Evolutionary conservation across 2,329 filamentous ascomycete genomes (phyloP), one percentile per base, ranked within the genome.

Genomic region (Diaporthe destruens): DNA sequence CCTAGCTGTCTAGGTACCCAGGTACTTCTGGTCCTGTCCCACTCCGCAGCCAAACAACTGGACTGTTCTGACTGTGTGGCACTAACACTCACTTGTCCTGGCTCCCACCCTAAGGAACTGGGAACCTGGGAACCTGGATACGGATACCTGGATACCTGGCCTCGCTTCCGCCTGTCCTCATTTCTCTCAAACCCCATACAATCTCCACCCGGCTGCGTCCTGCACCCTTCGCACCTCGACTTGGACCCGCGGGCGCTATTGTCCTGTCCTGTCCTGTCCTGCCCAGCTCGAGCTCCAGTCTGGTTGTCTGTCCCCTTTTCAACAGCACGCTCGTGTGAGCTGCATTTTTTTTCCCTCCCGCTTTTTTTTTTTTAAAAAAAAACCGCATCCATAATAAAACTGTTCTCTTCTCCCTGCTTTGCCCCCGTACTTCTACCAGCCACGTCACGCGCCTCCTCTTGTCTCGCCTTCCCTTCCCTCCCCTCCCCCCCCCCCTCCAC

Each of bases 161-260:
- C 74, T 76, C 76, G 76, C 75, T 76, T 72, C 76, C 68, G 68
- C 55, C 75, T 74, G 76, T 76, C 75, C 71, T 71, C 72, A 73
- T 75, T 72, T 74, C 72, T 72, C 72, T 77, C 73, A 72, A 68
- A 57, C 71, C 67, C 74, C 75, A 75, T 74, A 71, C 57, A 72
- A 71, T 75, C 73, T 76, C 76, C 75, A 76, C 77, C 75, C 71
- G 69, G 61, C 73, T 72, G 68, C 73, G 77, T 76, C 74, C 76
- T 72, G 66, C 71, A 72, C 73, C 73, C 57, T 66, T 66, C 61
- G 61, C 61, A 66, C 47, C 25, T 53, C 29, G 61, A 66, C 61
- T 53, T 66, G 61, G 61, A 66, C 61, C 61, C 61, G 61, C 61
- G 47, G 61, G 44, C 61, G 32, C 61, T 66, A 66, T 51, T 53